Base-by-base conservation (phyloP, 2,329 filamentous ascomycete genomes). In the Pseudocercospora fuligena region DNA sequence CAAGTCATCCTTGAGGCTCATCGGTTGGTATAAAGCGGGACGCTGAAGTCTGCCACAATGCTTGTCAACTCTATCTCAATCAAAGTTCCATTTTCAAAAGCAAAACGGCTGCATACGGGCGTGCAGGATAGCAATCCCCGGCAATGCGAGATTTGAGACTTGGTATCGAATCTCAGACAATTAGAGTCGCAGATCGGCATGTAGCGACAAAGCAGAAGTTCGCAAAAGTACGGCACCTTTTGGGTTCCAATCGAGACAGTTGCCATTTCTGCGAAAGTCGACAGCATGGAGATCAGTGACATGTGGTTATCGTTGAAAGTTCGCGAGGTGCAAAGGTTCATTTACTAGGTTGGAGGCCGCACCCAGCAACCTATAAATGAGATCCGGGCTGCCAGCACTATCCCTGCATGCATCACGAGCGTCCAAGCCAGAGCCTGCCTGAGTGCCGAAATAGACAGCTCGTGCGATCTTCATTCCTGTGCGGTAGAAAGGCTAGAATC, bases 1-100 rank as follows among this genome's bases (percentile, higher is more conserved):
- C 40, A 29, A n/a, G n/a, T 27, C 9, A 58, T 40, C 56, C 56
- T 43, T 3, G 53, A 23, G 11, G n/a, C 11, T 56, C 56, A 9
- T 19, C 16, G 29, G 8, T 4, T 19, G 5, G 54, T 14, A 14
- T n/a, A n/a, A 33, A n/a, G 56, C 16, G 31, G 29, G 12, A 40
- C 5, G 16, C 31, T 2, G 19, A 40, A 33, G 14, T 23, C n/a
- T 5, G 5, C 23, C 43, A 12, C 19, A 3, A 58, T 21, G 56
- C 56, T 12, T 43, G 56, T 25, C 56, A 58, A 58, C 31, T 43
- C 14, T 21, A 58, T 58, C 56, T 19, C 9, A 16, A 40, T 58
- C 36, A 58, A 58, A 27, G 23, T 56, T 56, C 19, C 25, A 7
- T 11, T 36, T 11, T 36, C 33, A 14, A 16, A 36, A 12, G 33